Base-by-base conservation (phyloP, 192 early-diverging fungal species). In the Coemansia sp. region DNA sequence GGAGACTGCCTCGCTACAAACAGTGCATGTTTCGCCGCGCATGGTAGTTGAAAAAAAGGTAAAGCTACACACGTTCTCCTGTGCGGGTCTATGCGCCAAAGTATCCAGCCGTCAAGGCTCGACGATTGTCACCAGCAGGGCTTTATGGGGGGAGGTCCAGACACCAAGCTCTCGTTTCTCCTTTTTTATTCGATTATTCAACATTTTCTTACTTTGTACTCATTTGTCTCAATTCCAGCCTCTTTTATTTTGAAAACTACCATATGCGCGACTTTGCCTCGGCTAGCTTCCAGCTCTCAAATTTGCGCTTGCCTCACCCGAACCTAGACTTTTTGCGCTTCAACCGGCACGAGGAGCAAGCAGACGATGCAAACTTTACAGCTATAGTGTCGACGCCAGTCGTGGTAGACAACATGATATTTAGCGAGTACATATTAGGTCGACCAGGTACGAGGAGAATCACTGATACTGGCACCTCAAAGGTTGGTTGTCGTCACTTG, bases 281-380 rank as follows among this genome's bases (percentile, higher is more conserved):
- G 10, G 57, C 52, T 11, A 58, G 58, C 19, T 72, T 72, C 28
- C 70, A 72, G 64, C 64, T 72, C n/a, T 72, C 70, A 3, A 72
- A 66, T 53, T 42, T 72, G 40, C 70, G 70, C 10, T 40, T 72
- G 37, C 70, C 70, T 19, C 70, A 72, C 47, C 70, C 70, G n/a
- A 72, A 23, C 64, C 47, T 72, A 3, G 70, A 72, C 39, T 72
- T 72, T 64, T 47, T 72, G 58, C 70, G 70, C 35, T 72, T 72
- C 35, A 72, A 61, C 30, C 55, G 70, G 2, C 57, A 66, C 30
- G 70, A 72, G 49, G 70, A 72, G 38, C 64, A 66, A 6, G 59
- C 58, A 26, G 62, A 62, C 57, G 64, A 72, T 50, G 64, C 64
- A 53, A 72, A 72, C 64, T 72, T 72, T 55, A 72, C 70, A 4